These are phyloP conservation scores for Beverwykella pulmonaria DNA, from an alignment of 495 filamentous ascomycete species.

Conservation along the genomic window DNA sequence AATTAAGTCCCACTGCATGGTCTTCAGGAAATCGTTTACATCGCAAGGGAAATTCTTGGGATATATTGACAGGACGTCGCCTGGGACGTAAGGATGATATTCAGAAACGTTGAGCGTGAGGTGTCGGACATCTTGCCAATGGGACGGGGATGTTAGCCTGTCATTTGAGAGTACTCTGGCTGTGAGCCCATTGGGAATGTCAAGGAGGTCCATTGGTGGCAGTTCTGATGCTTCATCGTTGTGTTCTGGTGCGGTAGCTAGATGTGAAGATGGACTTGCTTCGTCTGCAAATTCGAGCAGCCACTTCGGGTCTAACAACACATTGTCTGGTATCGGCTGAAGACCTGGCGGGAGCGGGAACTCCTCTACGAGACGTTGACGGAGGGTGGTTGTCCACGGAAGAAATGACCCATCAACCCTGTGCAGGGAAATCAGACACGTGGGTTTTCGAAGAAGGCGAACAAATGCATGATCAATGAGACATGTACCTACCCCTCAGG, in stretches of 20 bases:
- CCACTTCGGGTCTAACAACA: constrained; percentile 78
- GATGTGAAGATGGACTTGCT: not conserved
- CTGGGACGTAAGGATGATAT: constrained; percentile 59
- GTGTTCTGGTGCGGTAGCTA: not conserved
- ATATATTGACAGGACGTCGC: constrained; percentile 75
- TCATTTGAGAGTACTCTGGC: constrained; percentile 58
- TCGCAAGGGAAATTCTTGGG: constrained; percentile 85
- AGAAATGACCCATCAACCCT: constrained; percentile 83
- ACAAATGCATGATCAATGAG: not conserved
- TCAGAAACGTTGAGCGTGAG: constrained; percentile 60
- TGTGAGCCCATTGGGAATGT: constrained; percentile 55
- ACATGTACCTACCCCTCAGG: constrained; percentile 72
- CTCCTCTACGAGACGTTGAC: constrained; percentile 61
- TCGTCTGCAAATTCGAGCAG: constrained; percentile 54
- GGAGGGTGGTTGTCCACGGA: constrained; percentile 72
- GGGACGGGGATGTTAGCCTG: constrained; percentile 71
- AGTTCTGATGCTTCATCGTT: constrained; percentile 4
- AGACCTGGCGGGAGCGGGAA: constrained; percentile 70
- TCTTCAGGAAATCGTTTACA: constrained; percentile 69
- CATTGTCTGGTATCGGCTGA: constrained; percentile 72
- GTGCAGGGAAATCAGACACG: not conserved
- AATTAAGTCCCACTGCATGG: constrained; percentile 73
- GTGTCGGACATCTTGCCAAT: constrained; percentile 94
- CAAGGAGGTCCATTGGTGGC: constrained; percentile 54
- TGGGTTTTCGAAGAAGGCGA: not conserved